Evolutionary conservation across 805 yeast species (phyloP).

Genomic region (Metschnikowia cubensis): DNA sequence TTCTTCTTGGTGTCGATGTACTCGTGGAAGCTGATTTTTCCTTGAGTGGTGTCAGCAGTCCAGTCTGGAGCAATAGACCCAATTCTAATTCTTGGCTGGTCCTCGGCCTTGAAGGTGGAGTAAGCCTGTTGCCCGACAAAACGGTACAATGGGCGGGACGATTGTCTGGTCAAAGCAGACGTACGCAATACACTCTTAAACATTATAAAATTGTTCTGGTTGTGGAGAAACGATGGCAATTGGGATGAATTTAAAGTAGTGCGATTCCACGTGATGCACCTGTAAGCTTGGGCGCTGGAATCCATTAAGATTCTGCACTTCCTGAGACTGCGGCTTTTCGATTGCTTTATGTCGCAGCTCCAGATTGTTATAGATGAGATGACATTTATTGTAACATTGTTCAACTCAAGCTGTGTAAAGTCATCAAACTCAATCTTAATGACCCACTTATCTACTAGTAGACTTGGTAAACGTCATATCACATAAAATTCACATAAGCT

Average conservation of each 20-base stretch:
- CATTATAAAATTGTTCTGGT: slow-evolving; percentile 5
- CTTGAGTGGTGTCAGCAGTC: slow-evolving; percentile 58
- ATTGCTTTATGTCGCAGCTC: neutral
- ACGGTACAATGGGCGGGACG: slow-evolving; percentile 11
- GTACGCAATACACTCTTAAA: slow-evolving; percentile 15
- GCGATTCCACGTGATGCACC: slow-evolving; percentile 1
- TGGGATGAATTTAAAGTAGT: neutral
- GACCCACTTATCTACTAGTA: neutral
- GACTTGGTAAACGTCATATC: slow-evolving; percentile 7
- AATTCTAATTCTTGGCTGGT: slow-evolving; percentile 44
- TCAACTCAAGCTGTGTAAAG: too few relatives aligned
- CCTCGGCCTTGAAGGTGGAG: slow-evolving; percentile 30
- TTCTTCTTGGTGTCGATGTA: slow-evolving; percentile 47
- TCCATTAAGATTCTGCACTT: too few relatives aligned
- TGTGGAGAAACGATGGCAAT: neutral
- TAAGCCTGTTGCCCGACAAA: slow-evolving; percentile 12
- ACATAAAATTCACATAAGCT: neutral
- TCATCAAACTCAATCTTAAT: too few relatives aligned
- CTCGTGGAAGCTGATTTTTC: slow-evolving; percentile 60
- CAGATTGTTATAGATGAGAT: neutral
- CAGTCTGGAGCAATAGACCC: slow-evolving; percentile 72
- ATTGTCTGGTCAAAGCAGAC: slow-evolving; percentile 8
- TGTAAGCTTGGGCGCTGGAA: neutral
- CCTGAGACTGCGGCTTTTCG: too few relatives aligned
- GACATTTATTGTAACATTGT: too few relatives aligned